Percentiles rank a stretch among this genome's conserved stretches.
These are phyloP conservation scores for Nemania diffusa DNA, from an alignment of 2,329 filamentous ascomycete genomes.

Conservation along the genomic window DNA sequence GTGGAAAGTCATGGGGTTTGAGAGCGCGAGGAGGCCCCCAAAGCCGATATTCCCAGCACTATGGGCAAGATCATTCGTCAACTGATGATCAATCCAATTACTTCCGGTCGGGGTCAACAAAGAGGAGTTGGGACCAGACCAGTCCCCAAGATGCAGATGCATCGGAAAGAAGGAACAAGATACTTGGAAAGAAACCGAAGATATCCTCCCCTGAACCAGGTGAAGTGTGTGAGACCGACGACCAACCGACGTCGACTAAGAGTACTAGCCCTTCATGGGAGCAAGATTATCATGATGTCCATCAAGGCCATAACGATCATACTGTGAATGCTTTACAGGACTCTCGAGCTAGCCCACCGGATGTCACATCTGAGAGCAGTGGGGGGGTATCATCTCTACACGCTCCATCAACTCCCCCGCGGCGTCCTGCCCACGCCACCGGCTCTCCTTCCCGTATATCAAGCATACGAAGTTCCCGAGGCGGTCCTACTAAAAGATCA, in stretches of 20 bases:
- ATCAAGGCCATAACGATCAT: neutral
- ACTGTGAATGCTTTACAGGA: slow-evolving; percentile 5
- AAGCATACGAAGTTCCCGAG: slow-evolving; percentile 21
- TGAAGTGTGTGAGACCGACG: slow-evolving; percentile 39
- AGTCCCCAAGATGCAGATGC: slow-evolving; percentile 14
- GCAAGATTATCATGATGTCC: slow-evolving; percentile 7
- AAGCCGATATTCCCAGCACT: slow-evolving; percentile 14
- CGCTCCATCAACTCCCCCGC: slow-evolving; percentile 25
- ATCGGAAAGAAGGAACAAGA: slow-evolving; percentile 2
- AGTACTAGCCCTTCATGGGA: slow-evolving; percentile 21
- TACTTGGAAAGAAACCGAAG: slow-evolving; percentile 36
- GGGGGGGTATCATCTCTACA: slow-evolving; percentile 1
- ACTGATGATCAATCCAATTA: slow-evolving; percentile 10
- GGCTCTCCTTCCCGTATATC: slow-evolving; percentile 13
- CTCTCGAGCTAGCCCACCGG: neutral
- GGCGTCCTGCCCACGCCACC: slow-evolving; percentile 2
- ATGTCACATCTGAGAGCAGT: neutral
- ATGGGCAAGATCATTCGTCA: slow-evolving; percentile 12
- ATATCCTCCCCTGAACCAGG: slow-evolving; percentile 45
- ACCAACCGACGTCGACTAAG: slow-evolving; percentile 23
- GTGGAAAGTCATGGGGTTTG: slow-evolving; percentile 29
- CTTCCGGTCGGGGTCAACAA: slow-evolving; percentile 29
- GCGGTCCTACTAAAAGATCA: slow-evolving; percentile 28
- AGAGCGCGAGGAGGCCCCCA: slow-evolving; percentile 15
- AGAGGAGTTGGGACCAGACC: slow-evolving; percentile 39